phyloP scores from a whole-genome alignment of 2,329 filamentous ascomycete species.

The Aspergillus neoniger region DNA sequence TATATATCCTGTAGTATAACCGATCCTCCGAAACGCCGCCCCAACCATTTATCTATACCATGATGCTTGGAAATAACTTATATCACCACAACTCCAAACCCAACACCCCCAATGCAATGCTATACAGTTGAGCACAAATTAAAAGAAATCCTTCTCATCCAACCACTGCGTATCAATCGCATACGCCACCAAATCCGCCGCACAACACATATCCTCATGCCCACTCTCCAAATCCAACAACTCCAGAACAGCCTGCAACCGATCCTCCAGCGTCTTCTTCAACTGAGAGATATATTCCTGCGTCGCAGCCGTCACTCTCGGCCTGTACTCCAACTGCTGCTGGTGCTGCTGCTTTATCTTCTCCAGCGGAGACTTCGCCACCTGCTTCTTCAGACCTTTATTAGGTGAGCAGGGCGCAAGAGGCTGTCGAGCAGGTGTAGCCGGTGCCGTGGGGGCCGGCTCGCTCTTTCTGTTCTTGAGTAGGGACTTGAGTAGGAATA shows the following conservation, averaged over 20 bases:
- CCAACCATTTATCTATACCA: not conserved
- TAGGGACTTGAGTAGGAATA: slow-evolving; percentile 61
- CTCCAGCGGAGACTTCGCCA: not conserved
- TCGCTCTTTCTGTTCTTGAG: slow-evolving; percentile 43
- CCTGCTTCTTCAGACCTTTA: slow-evolving; percentile 20
- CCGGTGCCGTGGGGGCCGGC: not conserved
- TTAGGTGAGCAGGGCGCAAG: slow-evolving; percentile 39
- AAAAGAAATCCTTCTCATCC: slow-evolving; percentile 42
- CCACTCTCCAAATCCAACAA: slow-evolving; percentile 42
- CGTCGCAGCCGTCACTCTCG: slow-evolving; percentile 6
- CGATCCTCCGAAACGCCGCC: not conserved
- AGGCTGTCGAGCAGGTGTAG: slow-evolving; percentile 26
- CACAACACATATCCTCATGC: slow-evolving; percentile 45
- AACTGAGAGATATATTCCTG: slow-evolving; percentile 25
- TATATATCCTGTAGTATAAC: not conserved
- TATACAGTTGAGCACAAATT: not conserved
- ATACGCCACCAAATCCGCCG: slow-evolving; percentile 46
- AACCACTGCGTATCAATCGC: slow-evolving; percentile 47
- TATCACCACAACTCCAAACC: not conserved
- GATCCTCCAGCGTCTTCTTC: slow-evolving; percentile 34
- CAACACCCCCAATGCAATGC: not conserved
- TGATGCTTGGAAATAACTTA: no score
- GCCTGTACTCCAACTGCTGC: slow-evolving; percentile 10
- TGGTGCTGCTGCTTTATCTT: not conserved
- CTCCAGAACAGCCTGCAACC: slow-evolving; percentile 35